These are phyloP conservation scores for Taxillus chinensis DNA, from an alignment of 164 flowering plant genomes.

Conservation along the genomic window DNA sequence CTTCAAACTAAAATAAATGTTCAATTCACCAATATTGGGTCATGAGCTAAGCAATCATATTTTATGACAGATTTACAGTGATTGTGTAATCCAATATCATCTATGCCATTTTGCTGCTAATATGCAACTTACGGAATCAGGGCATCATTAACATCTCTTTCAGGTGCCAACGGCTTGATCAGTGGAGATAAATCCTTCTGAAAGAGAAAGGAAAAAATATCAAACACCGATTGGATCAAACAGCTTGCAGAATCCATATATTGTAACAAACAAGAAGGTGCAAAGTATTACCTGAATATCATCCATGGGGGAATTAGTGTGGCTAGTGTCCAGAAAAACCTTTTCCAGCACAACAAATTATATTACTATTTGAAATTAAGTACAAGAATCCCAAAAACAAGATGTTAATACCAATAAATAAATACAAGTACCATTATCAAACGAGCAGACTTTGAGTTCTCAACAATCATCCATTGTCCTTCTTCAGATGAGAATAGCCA, in stretches of 20 bases:
- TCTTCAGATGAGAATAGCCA: conserved; percentile 95
- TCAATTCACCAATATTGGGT: no score
- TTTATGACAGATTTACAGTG: no score
- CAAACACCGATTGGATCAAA: conserved; percentile 4
- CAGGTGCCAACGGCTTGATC: conserved; percentile 66
- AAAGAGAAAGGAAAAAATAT: conserved; percentile 12
- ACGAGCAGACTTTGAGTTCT: conserved; percentile 82
- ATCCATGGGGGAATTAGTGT: conserved; percentile 48
- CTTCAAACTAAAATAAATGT: no score
- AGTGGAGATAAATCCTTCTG: conserved; percentile 91
- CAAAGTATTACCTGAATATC: conserved; percentile 61
- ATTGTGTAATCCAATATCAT: no score
- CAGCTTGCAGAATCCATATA: background rate
- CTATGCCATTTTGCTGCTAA: background rate
- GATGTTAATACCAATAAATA: background rate
- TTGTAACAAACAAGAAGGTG: background rate
- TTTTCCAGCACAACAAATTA: conserved; percentile 15
- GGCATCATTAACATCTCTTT: conserved; percentile 29
- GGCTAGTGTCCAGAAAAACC: conserved; percentile 65
- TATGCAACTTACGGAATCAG: conserved; percentile 63
- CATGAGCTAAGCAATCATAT: no score
- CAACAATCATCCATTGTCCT: conserved; percentile 90
- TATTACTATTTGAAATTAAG: background rate
- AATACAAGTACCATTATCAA: conserved; percentile 56
- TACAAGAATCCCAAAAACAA: background rate